Percentiles rank a stretch among this genome's conserved stretches.
Conservation (phyloP, 352 stramenopile species). For the Pythium rhizo-oryzae region DNA sequence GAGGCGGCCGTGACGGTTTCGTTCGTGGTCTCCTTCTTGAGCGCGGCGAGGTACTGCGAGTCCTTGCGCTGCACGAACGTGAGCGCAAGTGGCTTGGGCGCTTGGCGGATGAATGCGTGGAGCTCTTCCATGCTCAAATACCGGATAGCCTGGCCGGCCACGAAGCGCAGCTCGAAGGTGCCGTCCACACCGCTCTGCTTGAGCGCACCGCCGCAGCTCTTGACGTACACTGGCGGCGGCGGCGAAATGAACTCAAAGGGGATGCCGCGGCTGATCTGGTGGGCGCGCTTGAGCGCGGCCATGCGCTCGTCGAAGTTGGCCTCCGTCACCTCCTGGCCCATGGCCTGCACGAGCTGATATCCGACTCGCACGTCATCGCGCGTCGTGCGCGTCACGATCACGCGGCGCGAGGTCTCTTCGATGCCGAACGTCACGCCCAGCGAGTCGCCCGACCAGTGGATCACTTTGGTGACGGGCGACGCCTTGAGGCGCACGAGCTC, state of each 20-base stretch:
- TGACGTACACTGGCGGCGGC: constrained; percentile 57
- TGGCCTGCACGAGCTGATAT: constrained; percentile 58
- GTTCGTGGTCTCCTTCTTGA: constrained; percentile 32
- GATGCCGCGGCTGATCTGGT: constrained; percentile 46
- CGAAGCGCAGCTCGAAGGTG: constrained; percentile 66
- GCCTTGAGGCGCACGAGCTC: constrained; percentile 58
- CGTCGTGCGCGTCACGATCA: constrained; percentile 67
- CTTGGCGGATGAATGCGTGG: constrained; percentile 52
- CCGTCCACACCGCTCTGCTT: constrained; percentile 52
- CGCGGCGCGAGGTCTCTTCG: constrained; percentile 62
- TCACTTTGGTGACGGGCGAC: constrained; percentile 22
- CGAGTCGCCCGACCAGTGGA: constrained; percentile 47
- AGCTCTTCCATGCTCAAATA: constrained; percentile 75
- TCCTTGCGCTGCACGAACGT: constrained; percentile 67
- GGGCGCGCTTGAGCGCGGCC: constrained; percentile 51
- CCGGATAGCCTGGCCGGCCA: constrained; percentile 53
- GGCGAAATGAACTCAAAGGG: constrained; percentile 65
- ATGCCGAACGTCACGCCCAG: constrained; percentile 79
- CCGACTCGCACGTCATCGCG: constrained; percentile 55
- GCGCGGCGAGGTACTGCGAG: constrained; percentile 40
- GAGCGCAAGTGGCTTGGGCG: constrained; percentile 60
- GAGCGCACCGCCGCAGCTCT: constrained; percentile 46
- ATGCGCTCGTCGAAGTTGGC: constrained; percentile 59
- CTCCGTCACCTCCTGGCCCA: constrained; percentile 46
- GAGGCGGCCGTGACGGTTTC: constrained; percentile 27